phyloP scores from a whole-genome alignment of 805 yeast genomes.

The Wickerhamiella parazyma region DNA sequence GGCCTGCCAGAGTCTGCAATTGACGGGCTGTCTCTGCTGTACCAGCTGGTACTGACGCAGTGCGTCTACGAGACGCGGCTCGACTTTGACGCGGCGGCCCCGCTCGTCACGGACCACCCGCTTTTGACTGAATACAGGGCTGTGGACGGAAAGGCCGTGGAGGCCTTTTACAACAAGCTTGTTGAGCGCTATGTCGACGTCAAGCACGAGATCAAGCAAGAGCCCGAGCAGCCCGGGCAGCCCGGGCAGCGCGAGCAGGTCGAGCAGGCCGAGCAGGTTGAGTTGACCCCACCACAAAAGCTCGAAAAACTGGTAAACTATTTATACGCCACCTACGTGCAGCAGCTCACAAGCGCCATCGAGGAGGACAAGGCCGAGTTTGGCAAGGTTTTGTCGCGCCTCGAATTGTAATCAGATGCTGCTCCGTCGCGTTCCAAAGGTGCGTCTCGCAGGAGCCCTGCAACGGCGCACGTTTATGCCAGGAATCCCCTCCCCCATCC shows the following conservation, averaged over 20 bases:
- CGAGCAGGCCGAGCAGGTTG: neutral
- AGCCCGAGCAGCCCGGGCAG: constrained; percentile 10
- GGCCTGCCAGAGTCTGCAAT: constrained; percentile 7
- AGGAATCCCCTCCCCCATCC: neutral
- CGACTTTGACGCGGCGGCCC: constrained; percentile 19
- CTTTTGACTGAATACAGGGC: constrained; percentile 13
- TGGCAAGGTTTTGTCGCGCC: neutral
- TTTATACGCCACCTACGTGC: constrained; percentile 5
- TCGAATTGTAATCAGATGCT: neutral
- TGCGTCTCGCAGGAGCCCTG: neutral
- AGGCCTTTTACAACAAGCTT: neutral
- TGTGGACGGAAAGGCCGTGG: neutral
- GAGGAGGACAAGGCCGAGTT: constrained; percentile 9
- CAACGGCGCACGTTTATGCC: constrained; percentile 4
- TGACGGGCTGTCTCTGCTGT: constrained; percentile 16
- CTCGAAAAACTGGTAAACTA: constrained; percentile 2
- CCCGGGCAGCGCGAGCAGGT: neutral
- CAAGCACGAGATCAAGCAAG: neutral
- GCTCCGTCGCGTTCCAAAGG: too few relatives aligned
- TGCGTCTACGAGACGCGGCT: constrained; percentile 24
- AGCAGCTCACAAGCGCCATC: neutral
- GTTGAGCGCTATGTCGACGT: neutral
- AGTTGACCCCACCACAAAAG: neutral
- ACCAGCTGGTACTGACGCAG: constrained; percentile 24
- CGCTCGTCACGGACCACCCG: constrained; percentile 21